phyloP scores from a whole-genome alignment of 305 asterid genomes.

The Rubia peregrina region DNA sequence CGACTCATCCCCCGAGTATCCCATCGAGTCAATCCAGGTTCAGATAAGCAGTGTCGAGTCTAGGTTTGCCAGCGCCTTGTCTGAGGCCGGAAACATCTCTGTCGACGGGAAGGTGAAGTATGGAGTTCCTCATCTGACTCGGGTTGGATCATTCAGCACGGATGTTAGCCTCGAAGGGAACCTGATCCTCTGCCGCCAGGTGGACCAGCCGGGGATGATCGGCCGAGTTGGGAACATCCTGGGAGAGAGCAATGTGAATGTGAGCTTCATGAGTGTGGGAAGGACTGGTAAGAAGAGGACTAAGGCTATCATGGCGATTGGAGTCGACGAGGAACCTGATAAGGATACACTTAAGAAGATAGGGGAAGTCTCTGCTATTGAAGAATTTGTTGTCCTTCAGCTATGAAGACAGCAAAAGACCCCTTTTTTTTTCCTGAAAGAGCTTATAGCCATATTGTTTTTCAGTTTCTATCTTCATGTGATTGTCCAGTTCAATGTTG shows the following conservation, averaged over 20 bases:
- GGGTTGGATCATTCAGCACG: constrained; percentile 57
- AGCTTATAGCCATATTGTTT: neutral
- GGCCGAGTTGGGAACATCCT: constrained; percentile 84
- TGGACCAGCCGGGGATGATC: constrained; percentile 93
- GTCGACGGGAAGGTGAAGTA: constrained; percentile 71
- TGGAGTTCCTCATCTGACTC: constrained; percentile 64
- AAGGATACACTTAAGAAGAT: constrained; percentile 74
- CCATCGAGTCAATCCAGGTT: constrained; percentile 65
- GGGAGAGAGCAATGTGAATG: constrained; percentile 71
- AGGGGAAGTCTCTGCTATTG: constrained; percentile 68
- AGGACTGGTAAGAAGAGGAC: constrained; percentile 63
- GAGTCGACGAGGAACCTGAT: constrained; percentile 77
- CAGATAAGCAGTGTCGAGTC: constrained; percentile 61
- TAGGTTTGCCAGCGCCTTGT: constrained; percentile 64
- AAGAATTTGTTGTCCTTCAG: constrained; percentile 74
- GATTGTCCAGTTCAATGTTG: neutral
- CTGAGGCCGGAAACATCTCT: constrained; percentile 54
- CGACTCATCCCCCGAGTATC: constrained; percentile 57
- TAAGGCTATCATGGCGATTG: constrained; percentile 87
- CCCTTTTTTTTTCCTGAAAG: no score
- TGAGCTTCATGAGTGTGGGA: constrained; percentile 95
- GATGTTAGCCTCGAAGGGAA: constrained; percentile 88
- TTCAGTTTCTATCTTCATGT: neutral
- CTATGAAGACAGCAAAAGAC: constrained; percentile 24
- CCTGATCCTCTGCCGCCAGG: constrained; percentile 73